Base-by-base conservation (phyloP, 108 stramenopile species). In the Cyclotella atomus region DNA sequence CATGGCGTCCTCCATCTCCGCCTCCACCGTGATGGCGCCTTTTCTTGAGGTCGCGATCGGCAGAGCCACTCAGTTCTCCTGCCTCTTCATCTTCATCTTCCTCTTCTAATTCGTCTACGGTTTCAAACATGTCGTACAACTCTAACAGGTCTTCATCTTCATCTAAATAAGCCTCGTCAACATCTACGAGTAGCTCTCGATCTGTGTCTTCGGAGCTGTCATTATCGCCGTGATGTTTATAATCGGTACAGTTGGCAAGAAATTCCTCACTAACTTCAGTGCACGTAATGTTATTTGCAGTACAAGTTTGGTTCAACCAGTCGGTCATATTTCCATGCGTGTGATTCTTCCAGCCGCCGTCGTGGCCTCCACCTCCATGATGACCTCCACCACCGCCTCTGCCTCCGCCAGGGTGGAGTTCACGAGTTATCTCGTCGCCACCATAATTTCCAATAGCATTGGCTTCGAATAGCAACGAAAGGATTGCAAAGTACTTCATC, bases 91-190 rank as follows among this genome's bases (percentile, higher is more conserved):
- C 32, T 33, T 32, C 16, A 28, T 15, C 5, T 23, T 29, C 3
- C 19, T 32, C 56, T 34, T 32, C 32, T 27, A 34, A 0, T 17
- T 59, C 28, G 23, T 56, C 55, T 49, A 19, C 52, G 10, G 21
- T 23, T 23, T 59, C 56, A 59, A 59, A 59, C 29, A 59, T 33
- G 2, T 59, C 29, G 8, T 59, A 59, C 56, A 59, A 33, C 28
- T 59, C 56, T 2, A 32, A 6, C 30, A 59, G 52, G 1, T 52
- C 52, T 52, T 6, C 52, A 52, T 23, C 52, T 23, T 52, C 52
- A 1, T 23, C 20, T 19, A 10, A 10, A 30, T 0, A 14, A 2
- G 56, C 56, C 15, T 59, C 56, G 24, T 59, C 29, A 30, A 59
- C 2, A 59, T n/a, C n/a, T n/a, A 34, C 28, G 2, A 34, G 56